Evolutionary conservation across 352 stramenopile genomes (phyloP).

Genomic region (Detonula confervacea): DNA sequence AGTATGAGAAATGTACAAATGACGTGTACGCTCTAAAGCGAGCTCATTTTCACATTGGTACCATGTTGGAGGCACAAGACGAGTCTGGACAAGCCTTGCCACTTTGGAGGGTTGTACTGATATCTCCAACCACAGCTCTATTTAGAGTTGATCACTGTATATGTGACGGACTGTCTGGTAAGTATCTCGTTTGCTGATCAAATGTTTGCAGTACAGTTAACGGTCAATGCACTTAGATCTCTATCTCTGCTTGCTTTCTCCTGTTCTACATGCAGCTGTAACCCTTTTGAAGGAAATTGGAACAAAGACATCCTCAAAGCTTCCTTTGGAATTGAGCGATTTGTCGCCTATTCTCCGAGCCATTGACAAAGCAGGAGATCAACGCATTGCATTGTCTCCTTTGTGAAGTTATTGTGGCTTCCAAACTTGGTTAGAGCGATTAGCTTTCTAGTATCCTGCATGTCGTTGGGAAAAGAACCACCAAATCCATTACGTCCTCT

Average conservation of each 20-base stretch:
- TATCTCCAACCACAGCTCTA: conserved; percentile 8
- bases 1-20: conserved; percentile 3
- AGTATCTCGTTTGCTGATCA: too few relatives aligned
- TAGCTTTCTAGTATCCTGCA: background rate
- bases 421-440: conserved; percentile 20
- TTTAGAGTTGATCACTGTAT: conserved; percentile 38
- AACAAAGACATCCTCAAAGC: background rate
- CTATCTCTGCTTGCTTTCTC: background rate
- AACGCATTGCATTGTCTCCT: conserved; percentile 9
- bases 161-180: conserved; percentile 21
- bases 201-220: too few relatives aligned
- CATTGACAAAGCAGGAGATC: conserved; percentile 22
- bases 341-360: conserved; percentile 13
- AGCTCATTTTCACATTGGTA: conserved; percentile 13
- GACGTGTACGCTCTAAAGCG: conserved; percentile 13
- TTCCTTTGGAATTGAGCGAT: conserved; percentile 15
- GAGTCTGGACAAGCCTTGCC: conserved; percentile 19
- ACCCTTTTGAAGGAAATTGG: background rate
- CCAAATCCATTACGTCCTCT: conserved; percentile 29
- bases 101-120: conserved; percentile 31
- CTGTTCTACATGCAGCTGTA: background rate
- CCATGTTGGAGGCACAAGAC: conserved; percentile 22
- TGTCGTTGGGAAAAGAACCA: conserved; percentile 6
- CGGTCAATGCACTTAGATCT: too few relatives aligned
- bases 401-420: conserved; percentile 33